These are phyloP conservation scores for Nelumbo lutea DNA, from an alignment of 164 flowering plant species.

Conservation along the genomic window DNA sequence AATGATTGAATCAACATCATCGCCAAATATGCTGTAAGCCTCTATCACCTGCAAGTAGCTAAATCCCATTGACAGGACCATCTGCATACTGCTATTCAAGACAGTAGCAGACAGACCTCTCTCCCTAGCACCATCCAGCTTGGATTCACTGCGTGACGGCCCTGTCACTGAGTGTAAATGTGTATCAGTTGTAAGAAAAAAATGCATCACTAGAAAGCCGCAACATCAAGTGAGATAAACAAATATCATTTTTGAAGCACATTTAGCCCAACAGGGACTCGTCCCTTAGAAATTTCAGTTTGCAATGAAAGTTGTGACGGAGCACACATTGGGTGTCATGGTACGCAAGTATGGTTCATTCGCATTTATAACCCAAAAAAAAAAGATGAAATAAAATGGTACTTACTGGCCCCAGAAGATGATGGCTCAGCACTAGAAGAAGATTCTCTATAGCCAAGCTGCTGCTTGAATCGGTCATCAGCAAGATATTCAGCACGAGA, in stretches of 20 bases:
- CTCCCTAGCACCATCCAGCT: conserved; percentile 30
- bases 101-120: conserved; percentile 24
- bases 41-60: conserved; percentile 80
- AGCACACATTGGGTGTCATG: neutral
- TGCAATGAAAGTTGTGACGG: neutral
- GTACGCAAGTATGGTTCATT: no score
- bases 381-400: neutral
- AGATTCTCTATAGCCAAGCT: conserved; percentile 47
- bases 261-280: neutral
- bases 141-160: conserved; percentile 40
- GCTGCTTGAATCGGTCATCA: conserved; percentile 56
- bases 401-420: conserved; percentile 91
- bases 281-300: neutral
- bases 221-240: no score
- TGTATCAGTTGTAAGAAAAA: neutral
- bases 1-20: conserved; percentile 90
- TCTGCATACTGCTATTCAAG: conserved; percentile 71
- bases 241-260: no score
- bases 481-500: conserved; percentile 90
- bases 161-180: conserved; percentile 28
- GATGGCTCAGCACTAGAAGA: conserved; percentile 94
- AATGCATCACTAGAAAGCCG: neutral
- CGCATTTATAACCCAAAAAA: neutral
- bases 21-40: conserved; percentile 95
- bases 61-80: conserved; percentile 91